Conservation (phyloP, 176 grass and related monocot genomes). For the Eleusine indica region DNA sequence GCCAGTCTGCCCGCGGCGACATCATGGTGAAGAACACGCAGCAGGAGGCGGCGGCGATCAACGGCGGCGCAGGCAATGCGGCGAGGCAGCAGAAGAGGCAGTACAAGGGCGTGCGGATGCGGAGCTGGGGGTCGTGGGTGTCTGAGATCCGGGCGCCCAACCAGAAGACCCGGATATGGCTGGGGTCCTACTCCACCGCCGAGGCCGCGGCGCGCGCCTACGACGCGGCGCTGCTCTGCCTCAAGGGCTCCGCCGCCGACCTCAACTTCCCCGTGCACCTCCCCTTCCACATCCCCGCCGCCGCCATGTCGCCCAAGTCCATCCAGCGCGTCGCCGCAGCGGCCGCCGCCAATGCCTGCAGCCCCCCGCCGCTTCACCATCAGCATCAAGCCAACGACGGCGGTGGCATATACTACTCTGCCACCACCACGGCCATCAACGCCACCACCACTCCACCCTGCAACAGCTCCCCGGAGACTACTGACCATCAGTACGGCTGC, state of each 20-base stretch:
- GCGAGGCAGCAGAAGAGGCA: conserved; percentile 47
- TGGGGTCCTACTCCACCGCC: conserved; percentile 90
- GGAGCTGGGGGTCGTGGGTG: conserved; percentile 98
- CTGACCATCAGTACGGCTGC: background rate
- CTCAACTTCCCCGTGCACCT: conserved; percentile 83
- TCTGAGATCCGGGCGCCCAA: conserved; percentile 94
- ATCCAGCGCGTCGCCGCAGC: conserved; percentile 84
- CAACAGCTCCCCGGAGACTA: conserved; percentile 42
- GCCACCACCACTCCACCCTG: background rate
- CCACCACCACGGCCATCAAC: background rate
- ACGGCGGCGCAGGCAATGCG: conserved; percentile 8
- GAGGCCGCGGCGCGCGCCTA: conserved; percentile 95
- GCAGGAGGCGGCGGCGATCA: conserved; percentile 13
- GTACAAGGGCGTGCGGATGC: conserved; percentile 94
- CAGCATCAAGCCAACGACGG: background rate
- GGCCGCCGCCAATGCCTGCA: conserved; percentile 58
- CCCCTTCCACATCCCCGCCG: conserved; percentile 64
- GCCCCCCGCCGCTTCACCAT: background rate
- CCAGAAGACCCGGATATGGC: conserved; percentile 98
- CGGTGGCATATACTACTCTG: background rate
- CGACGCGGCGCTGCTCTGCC: conserved; percentile 94
- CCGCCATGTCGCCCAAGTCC: conserved; percentile 94
- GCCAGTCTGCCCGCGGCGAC: background rate
- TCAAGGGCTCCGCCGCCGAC: conserved; percentile 86
- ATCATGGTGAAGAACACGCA: conserved; percentile 70